A percentile compares a stretch with the other conserved stretches of the same genome.
Evolutionary conservation across 2,329 filamentous ascomycete genomes (phyloP).

Genomic region (Exophiala sp.): DNA sequence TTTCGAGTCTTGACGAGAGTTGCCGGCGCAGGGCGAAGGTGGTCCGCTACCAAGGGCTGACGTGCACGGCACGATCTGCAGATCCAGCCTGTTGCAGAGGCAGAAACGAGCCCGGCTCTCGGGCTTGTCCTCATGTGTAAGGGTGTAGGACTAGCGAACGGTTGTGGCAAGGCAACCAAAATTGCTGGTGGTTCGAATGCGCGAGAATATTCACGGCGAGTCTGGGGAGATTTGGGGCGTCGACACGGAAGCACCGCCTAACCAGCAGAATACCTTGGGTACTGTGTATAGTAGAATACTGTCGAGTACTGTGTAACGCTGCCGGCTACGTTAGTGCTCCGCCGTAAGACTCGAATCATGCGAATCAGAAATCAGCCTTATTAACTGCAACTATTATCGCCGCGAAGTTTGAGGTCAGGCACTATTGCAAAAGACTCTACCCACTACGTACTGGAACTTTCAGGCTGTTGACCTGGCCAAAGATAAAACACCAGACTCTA

Average conservation of each 20-base stretch:
- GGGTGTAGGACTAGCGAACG: too few relatives aligned
- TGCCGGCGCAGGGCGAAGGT: background rate
- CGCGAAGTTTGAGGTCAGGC: too few relatives aligned
- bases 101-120: constrained; percentile 5
- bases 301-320: too few relatives aligned
- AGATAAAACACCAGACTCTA: background rate
- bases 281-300: background rate
- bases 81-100: constrained; percentile 13
- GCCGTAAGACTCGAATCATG: too few relatives aligned
- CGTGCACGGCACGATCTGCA: constrained; percentile 20
- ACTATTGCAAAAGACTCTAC: too few relatives aligned
- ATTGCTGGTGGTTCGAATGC: constrained; percentile 6
- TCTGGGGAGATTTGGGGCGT: background rate
- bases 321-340: background rate
- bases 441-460: background rate
- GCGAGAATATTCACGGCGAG: constrained; percentile 18
- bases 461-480: constrained; percentile 1
- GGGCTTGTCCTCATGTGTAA: constrained; percentile 16
- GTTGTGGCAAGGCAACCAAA: constrained; percentile 15
- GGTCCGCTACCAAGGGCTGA: constrained; percentile 4
- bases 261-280: too few relatives aligned
- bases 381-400: too few relatives aligned
- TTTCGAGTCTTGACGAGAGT: constrained; percentile 4
- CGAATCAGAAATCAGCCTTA: too few relatives aligned
- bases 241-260: too few relatives aligned